Base-by-base conservation (phyloP, 371 early-diverging fungal species). In the Mucor circinelloides region DNA sequence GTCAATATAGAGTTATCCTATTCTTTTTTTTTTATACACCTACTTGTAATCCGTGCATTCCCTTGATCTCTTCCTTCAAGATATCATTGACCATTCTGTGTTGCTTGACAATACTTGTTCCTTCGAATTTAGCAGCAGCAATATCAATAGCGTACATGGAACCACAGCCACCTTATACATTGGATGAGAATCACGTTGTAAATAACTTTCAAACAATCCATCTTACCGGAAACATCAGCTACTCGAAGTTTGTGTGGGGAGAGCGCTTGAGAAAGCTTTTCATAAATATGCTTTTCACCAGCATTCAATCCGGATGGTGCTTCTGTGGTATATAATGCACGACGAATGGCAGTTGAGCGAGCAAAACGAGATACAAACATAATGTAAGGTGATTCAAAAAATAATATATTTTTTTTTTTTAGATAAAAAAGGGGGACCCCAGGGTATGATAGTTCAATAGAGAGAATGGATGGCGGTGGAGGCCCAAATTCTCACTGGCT, bases 61-160 rank as follows among this genome's bases (percentile, higher is more conserved):
- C 89, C 75, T 94, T 94, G 71, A 97, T 92, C 67, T 96, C 96
- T 23, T 93, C 92, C 79, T 92, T 89, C 31, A 97, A 82, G 23
- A 93, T 75, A 36, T 92, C 89, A 74, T 93, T 95, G 32, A 97
- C 95, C 77, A 94, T 79, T 52, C 94, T 87, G 72, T 96, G 96
- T 76, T 96, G 97, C 75, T 94, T 93, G 46, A 97, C 90, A 70
- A 92, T 84, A 13, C 74, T 77, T 48, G 88, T 70, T 17, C 92
- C 93, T 73, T 89, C 85, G 81, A 97, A 97, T 56, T 82, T 72
- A 17, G 85, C 78, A 50, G 93, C 87, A 30, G 91, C 88, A 70
- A 97, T 91, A 68, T 93, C 91, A 57, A 97, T 91, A 27, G 90
- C 90, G 70, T 95, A 96, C 95, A 95, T 95, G 36, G 94, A 92